Percentiles rank a stretch among this genome's conserved stretches.
Conservation (phyloP, 176 grass and related monocot species). For the Cenchrus purpureus region DNA sequence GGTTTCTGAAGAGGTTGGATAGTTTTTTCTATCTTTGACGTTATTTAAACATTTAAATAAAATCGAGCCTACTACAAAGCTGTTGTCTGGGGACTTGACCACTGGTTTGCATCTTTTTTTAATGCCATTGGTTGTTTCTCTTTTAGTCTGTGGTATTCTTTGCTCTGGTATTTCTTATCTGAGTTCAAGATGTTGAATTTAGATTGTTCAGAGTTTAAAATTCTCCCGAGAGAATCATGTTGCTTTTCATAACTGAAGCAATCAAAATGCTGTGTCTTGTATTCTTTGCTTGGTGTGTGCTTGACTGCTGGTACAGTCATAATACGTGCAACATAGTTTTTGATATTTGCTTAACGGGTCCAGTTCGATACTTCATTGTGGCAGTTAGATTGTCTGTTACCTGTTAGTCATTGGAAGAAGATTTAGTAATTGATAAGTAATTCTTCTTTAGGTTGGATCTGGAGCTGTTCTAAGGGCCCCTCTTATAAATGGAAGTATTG, state of each 20-base stretch:
- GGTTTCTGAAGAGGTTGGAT: constrained; percentile 13
- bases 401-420: constrained; percentile 22
- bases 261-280: constrained; percentile 23
- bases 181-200: constrained; percentile 30
- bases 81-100: constrained; percentile 29
- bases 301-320: not conserved
- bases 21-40: constrained; percentile 19
- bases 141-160: not conserved
- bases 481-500: constrained; percentile 68
- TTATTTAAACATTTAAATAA: constrained; percentile 20
- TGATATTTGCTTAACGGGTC: not conserved
- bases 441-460: constrained; percentile 79
- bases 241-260: constrained; percentile 16
- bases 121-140: not conserved
- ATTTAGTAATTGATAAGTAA: constrained; percentile 11
- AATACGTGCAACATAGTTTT: not conserved
- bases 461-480: constrained; percentile 88
- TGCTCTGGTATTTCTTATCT: constrained; percentile 27
- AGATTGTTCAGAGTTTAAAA: constrained; percentile 31
- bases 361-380: constrained; percentile 26
- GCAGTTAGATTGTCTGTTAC: constrained; percentile 8
- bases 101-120: constrained; percentile 18
- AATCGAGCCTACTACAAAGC: not conserved
- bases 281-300: constrained; percentile 11
- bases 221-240: constrained; percentile 12